phyloP scores from a whole-genome alignment of 2,329 filamentous ascomycete species.

The Fusarium pseudograminearum region DNA sequence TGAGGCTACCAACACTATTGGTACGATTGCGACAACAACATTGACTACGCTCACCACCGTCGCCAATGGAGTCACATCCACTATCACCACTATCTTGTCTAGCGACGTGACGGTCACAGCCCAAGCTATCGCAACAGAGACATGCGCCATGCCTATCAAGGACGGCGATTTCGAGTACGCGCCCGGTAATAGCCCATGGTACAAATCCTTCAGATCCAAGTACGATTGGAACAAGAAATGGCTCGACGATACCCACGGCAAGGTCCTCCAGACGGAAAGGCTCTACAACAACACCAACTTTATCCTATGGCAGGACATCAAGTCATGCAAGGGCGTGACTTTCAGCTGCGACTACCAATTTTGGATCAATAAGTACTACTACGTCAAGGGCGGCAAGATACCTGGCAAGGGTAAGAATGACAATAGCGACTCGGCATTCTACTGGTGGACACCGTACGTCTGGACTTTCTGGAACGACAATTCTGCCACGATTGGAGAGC shows the following conservation, averaged over 20 bases:
- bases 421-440: too few relatives aligned
- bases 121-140: not conserved
- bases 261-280: not conserved
- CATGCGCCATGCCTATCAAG: conserved; percentile 9
- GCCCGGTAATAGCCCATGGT: not conserved
- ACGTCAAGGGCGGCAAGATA: not conserved
- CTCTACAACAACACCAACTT: not conserved
- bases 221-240: not conserved
- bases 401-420: not conserved
- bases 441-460: too few relatives aligned
- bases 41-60: conserved; percentile 1
- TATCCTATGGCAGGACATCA: not conserved
- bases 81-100: not conserved
- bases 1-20: conserved; percentile 15
- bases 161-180: conserved; percentile 3
- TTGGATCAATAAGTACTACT: conserved; percentile 14
- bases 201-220: not conserved
- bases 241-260: not conserved
- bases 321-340: conserved; percentile 7
- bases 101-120: conserved; percentile 13
- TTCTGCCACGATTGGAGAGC: not conserved
- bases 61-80: conserved; percentile 13
- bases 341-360: conserved; percentile 16
- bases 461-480: too few relatives aligned
- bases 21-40: conserved; percentile 3